Evolutionary conservation across 2,329 filamentous ascomycete species (phyloP).

Genomic region (Aspergillus hortae): DNA sequence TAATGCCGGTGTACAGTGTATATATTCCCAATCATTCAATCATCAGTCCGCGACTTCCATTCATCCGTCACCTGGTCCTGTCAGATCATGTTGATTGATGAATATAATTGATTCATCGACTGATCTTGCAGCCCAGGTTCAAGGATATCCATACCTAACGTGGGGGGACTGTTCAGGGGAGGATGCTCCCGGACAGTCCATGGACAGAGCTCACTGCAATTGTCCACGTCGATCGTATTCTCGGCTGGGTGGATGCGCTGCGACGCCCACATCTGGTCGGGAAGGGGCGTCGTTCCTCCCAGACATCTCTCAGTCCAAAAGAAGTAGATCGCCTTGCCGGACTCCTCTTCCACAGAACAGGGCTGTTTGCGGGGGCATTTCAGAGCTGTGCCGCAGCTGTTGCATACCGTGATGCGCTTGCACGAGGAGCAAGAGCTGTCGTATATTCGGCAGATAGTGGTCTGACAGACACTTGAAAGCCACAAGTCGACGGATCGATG

Average conservation of each 20-base stretch:
- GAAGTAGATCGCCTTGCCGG: constrained; percentile 28
- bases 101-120: constrained; percentile 33
- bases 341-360: constrained; percentile 19
- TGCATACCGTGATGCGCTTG: constrained; percentile 34
- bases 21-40: background rate
- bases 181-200: constrained; percentile 40
- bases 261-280: constrained; percentile 30
- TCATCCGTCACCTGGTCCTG: background rate
- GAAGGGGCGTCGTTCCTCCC: constrained; percentile 23
- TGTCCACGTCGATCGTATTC: constrained; percentile 29
- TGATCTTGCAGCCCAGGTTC: constrained; percentile 29
- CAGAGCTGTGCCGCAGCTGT: constrained; percentile 30
- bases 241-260: constrained; percentile 39
- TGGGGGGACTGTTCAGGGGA: constrained; percentile 28
- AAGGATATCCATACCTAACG: constrained; percentile 32
- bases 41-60: background rate
- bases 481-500: constrained; percentile 40
- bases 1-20: background rate
- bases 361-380: constrained; percentile 35
- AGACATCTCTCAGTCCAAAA: constrained; percentile 36
- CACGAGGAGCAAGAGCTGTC: constrained; percentile 34
- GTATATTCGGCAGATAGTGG: constrained; percentile 32
- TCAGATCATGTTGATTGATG: constrained; percentile 34
- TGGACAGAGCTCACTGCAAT: constrained; percentile 37
- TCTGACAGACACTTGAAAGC: constrained; percentile 37